Base-by-base conservation (phyloP, 768 basidiomycete species). In the Suillus discolor region DNA sequence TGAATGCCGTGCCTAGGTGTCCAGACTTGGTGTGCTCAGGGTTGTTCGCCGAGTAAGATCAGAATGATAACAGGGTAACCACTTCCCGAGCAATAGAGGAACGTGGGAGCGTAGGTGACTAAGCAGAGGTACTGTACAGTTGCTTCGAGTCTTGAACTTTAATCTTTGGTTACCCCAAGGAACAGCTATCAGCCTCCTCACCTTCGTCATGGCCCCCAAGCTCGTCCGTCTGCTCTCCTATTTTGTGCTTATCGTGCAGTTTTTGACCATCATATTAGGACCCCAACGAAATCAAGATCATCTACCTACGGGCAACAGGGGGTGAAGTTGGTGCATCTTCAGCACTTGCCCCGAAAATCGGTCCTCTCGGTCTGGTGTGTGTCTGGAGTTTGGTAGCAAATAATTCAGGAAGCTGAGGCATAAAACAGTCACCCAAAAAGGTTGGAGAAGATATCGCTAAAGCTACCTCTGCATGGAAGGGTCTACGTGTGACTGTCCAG, bases 371-470 rank as follows among this genome's bases (percentile, higher is more conserved):
- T 92, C 84, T 99, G 78, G 97, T 99, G 78, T 74, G 96, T 81
- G 4, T 39, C 55, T 54, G 57, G 44, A 23, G 5, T 47, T 18
- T 1, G 42, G 44, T 47, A 63, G 39, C 65, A 39, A 47, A 54
- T 61, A 59, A 61, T 55, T 34, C 28, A 31, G 62, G 42, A 62
- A 45, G 13, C 70, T 75, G 65, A 76, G 41, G 42, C 61, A 62
- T 45, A 2, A 28, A 65, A 60, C 72, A 99, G 97, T 98, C 97
- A 66, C 97, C 97, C 73, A 99, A 99, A 86, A 99, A 99, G 85
- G 97, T 99, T 81, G 97, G 97, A 82, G 97, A 99, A 94, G 97
- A 99, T 83, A 99, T 99, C 78, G 97, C 97, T 73, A 99, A 99
- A 81, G 97, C 97, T 65, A 99, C 97, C 67, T 87, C 89, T 57